Percentiles rank a stretch among this genome's conserved stretches.
phyloP scores from a whole-genome alignment of 73 alveolate species.

The Symbiodinium pilosum region DNA sequence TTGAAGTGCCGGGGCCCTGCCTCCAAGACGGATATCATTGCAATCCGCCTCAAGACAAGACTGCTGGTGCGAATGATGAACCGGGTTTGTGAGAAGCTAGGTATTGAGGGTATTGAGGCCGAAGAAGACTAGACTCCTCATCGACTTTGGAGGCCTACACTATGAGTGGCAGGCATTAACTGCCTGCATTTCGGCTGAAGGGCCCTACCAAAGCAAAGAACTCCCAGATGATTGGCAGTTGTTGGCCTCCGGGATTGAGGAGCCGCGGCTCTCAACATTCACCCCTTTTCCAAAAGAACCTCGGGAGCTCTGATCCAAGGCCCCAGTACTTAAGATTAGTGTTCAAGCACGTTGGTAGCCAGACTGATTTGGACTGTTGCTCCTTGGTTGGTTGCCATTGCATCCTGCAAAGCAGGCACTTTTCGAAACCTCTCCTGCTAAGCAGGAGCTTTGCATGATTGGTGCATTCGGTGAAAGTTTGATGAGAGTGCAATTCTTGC shows the following conservation, averaged over 20 bases:
- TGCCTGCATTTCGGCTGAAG: too few species aligned
- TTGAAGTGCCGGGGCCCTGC: constrained; percentile 86
- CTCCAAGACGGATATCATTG: constrained; percentile 76
- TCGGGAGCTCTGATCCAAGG: too few species aligned
- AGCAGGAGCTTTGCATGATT: neutral
- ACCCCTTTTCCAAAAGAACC: neutral
- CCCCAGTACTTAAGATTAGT: too few species aligned
- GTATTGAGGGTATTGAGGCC: constrained; percentile 21
- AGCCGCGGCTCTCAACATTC: neutral
- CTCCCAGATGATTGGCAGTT: too few species aligned
- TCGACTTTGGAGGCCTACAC: neutral
- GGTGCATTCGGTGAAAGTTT: neutral
- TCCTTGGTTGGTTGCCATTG: neutral
- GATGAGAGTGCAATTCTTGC: neutral
- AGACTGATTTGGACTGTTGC: too few species aligned
- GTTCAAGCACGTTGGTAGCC: too few species aligned
- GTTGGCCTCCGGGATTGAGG: neutral
- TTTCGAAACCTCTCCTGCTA: neutral
- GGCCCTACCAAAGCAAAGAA: too few species aligned
- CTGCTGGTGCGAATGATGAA: constrained; percentile 36
- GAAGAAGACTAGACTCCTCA: neutral
- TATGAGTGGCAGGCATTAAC: too few species aligned
- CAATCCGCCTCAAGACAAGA: neutral
- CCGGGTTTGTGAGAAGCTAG: constrained; percentile 21
- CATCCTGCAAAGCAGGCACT: neutral